phyloP scores from a whole-genome alignment of 495 filamentous ascomycete species.

The Sabuloglossum arenarium region DNA sequence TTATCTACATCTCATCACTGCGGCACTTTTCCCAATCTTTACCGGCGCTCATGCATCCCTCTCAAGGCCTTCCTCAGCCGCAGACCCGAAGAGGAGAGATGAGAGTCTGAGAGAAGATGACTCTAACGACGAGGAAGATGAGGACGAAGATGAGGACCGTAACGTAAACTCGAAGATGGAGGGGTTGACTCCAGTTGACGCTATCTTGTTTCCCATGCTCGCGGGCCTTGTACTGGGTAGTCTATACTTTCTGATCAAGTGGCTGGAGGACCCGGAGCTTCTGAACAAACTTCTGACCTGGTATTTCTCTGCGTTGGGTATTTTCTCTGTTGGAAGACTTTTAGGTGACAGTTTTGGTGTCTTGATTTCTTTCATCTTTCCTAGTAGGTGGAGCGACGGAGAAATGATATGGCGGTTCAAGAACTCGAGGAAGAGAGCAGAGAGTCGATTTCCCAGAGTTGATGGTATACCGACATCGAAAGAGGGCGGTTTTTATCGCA shows the following conservation, averaged over 20 bases:
- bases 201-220: conserved; percentile 66
- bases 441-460: neutral
- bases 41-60: conserved; percentile 41
- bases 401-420: conserved; percentile 13
- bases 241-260: conserved; percentile 79
- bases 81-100: conserved; percentile 7
- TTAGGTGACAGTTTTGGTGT: conserved; percentile 46
- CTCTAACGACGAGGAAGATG: conserved; percentile 27
- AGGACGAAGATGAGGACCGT: conserved; percentile 27
- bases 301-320: conserved; percentile 65
- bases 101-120: conserved; percentile 20
- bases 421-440: neutral
- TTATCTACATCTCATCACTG: conserved; percentile 42
- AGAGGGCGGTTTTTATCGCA: neutral
- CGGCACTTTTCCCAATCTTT: conserved; percentile 54
- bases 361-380: conserved; percentile 49
- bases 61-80: conserved; percentile 4
- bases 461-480: conserved; percentile 10
- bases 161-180: conserved; percentile 37
- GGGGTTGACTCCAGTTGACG: conserved; percentile 59
- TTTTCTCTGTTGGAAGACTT: conserved; percentile 51
- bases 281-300: conserved; percentile 67
- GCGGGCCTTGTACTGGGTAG: conserved; percentile 52
- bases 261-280: conserved; percentile 57
- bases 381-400: conserved; percentile 31